A percentile compares a stretch with the other conserved stretches of the same genome.
Conservation (phyloP, 768 basidiomycete species). For the Hirschioporus abietinus region DNA sequence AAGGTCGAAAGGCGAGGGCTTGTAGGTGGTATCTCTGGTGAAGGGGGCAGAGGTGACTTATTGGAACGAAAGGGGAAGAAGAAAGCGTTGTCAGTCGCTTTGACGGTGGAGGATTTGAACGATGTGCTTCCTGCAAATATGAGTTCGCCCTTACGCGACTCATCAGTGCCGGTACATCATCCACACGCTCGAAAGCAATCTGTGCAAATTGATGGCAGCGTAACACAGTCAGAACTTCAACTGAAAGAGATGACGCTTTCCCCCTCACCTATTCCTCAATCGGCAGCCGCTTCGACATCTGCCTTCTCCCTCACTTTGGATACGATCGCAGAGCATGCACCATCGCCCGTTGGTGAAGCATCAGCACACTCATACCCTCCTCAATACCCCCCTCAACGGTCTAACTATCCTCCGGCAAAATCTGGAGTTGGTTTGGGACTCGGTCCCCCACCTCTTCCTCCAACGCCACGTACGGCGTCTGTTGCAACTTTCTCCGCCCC, state of each 20-base stretch:
- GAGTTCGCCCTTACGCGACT: background rate
- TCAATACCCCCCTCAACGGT: slow-evolving; percentile 27
- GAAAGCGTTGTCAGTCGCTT: slow-evolving; percentile 59
- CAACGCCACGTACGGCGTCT: slow-evolving; percentile 34
- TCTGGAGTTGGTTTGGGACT: slow-evolving; percentile 45
- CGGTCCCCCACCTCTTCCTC: slow-evolving; percentile 21
- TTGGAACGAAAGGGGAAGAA: slow-evolving; percentile 49
- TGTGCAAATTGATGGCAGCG: slow-evolving; percentile 40
- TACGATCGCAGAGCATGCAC: slow-evolving; percentile 20
- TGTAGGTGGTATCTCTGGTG: slow-evolving; percentile 34
- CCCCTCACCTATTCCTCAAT: slow-evolving; percentile 10
- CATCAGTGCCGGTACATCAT: slow-evolving; percentile 38
- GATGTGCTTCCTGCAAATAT: slow-evolving; percentile 8
- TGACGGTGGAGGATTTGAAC: slow-evolving; percentile 44
- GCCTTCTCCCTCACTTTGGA: slow-evolving; percentile 29
- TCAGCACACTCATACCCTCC: slow-evolving; percentile 31
- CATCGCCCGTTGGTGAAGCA: background rate
- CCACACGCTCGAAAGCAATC: slow-evolving; percentile 78
- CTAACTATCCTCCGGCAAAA: slow-evolving; percentile 9
- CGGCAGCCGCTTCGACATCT: slow-evolving; percentile 26
- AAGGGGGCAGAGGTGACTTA: slow-evolving; percentile 29
- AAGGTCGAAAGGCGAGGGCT: slow-evolving; percentile 41
- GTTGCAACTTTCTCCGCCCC: slow-evolving; percentile 40
- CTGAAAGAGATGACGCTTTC: slow-evolving; percentile 22
- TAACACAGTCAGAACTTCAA: slow-evolving; percentile 22